phyloP scores from a whole-genome alignment of 140 eudicot species.

The Anethum foeniculum region DNA sequence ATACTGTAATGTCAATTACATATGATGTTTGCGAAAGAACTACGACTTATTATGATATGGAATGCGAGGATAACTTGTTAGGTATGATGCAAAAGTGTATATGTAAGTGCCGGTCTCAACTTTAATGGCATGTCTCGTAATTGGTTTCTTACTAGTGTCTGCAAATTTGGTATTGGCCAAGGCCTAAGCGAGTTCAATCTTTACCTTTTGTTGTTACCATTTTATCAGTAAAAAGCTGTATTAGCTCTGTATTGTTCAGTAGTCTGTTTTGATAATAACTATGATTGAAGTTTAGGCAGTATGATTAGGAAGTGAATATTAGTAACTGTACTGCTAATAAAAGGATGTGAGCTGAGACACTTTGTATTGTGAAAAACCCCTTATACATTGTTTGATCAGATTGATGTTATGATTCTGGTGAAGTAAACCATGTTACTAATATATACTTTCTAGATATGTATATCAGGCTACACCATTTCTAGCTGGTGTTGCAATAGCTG shows the following conservation, averaged over 20 bases:
- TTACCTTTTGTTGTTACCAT: not conserved
- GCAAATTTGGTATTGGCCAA: not conserved
- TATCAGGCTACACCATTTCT: conserved; percentile 50
- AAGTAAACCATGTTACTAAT: conserved; percentile 1
- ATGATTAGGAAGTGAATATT: not conserved
- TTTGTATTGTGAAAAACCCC: not conserved
- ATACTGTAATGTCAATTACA: not conserved
- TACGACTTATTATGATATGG: not conserved
- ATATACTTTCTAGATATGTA: conserved; percentile 4
- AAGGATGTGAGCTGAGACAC: not conserved
- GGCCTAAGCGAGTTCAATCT: not conserved
- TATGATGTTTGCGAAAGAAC: not conserved
- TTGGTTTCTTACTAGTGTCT: not conserved
- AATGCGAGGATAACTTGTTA: not conserved
- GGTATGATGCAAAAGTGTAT: not conserved
- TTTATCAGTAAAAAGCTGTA: not conserved
- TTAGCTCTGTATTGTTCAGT: not conserved
- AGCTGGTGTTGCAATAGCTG: conserved; percentile 71
- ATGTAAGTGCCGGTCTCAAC: not conserved
- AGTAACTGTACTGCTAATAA: not conserved
- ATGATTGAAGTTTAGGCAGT: not conserved
- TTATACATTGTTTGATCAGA: not conserved
- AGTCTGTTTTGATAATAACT: not conserved
- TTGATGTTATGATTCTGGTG: not conserved
- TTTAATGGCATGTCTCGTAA: not conserved